Evolutionary conservation across 176 grass and related monocot genomes (phyloP), one percentile per base, ranked within the genome.

Genomic region (Otatea glauca): DNA sequence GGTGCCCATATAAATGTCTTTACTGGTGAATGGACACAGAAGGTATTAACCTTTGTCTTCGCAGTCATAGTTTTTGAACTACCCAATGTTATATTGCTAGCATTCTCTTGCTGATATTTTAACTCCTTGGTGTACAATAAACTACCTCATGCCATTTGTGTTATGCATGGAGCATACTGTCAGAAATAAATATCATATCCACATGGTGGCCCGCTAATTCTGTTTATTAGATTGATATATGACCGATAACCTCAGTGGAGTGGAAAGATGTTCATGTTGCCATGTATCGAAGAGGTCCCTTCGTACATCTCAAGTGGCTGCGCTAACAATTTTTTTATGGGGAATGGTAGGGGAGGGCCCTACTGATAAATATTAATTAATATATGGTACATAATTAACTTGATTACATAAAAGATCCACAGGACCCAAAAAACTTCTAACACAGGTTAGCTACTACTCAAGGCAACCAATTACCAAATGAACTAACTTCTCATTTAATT

Each of bases 1-100:
- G 96, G 96, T 81, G 96, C 96, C 68, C 96, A 98, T 67, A 98
- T 98, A 71, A 98, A 98, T 93, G 89, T 98, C 60, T 98, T 98
- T 75, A 93, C 88, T 70, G 92, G 96, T 88, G 96, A 98, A 90
- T 98, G 96, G 96, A 98, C 96, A 72, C 96, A 98, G 62, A 98
- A 98, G 92, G 96, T 91, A 89, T 90, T 78, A 75, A 70, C 9
- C 27, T 55, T 71, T 64, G 5, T 49, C 54, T 24, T 81, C 24
- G 44, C 6, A 6, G 47, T 17, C 29, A 51, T 70, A 76, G 37
- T 48, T 81, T 65, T 70, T 37, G 20, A 51, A 78, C 23, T 20
- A 54, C 58, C 16, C 6, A 50, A 50, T 50, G 9, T 71, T 29
- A 38, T 75, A 76, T 42, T 55, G 20, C 44, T 71, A 45, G 27